phyloP scores from a whole-genome alignment of 1,139 yeast genomes.

The Barnettozyma hawaiiensis region DNA sequence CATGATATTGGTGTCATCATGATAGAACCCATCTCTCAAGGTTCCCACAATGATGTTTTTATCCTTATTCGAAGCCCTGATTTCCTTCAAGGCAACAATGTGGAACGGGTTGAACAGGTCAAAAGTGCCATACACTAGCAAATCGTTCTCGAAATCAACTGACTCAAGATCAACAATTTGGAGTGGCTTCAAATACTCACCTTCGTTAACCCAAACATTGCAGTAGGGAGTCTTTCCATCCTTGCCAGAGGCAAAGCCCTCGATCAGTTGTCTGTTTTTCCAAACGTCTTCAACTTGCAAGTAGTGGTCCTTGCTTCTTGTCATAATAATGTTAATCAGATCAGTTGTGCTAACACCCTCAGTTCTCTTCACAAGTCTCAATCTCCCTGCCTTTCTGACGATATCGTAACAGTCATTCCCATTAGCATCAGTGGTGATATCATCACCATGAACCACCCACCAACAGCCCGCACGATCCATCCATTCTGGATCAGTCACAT shows the following conservation, averaged over 20 bases:
- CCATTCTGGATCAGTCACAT: slow-evolving; percentile 84
- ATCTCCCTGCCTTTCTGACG: slow-evolving; percentile 81
- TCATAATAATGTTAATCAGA: slow-evolving; percentile 82
- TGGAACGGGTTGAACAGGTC: slow-evolving; percentile 95
- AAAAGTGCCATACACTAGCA: slow-evolving; percentile 78
- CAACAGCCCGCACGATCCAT: slow-evolving; percentile 72
- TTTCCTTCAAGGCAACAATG: slow-evolving; percentile 43
- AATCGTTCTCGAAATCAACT: slow-evolving; percentile 30
- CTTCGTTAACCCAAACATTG: slow-evolving; percentile 42
- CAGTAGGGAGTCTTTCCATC: slow-evolving; percentile 61
- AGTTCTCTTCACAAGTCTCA: slow-evolving; percentile 85
- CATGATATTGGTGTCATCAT: slow-evolving; percentile 72
- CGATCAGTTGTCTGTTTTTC: slow-evolving; percentile 10
- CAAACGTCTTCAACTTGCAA: slow-evolving; percentile 10
- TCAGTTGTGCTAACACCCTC: slow-evolving; percentile 95
- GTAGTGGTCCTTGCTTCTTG: slow-evolving; percentile 53
- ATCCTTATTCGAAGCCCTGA: slow-evolving; percentile 30
- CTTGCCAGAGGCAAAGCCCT: slow-evolving; percentile 56
- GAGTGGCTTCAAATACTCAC: slow-evolving; percentile 19
- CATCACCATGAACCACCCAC: slow-evolving; percentile 96
- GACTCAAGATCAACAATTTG: slow-evolving; percentile 28
- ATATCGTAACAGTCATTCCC: slow-evolving; percentile 88
- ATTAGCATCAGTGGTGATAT: slow-evolving; percentile 90
- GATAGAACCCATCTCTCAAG: slow-evolving; percentile 56
- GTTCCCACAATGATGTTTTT: slow-evolving; percentile 60